Evolutionary conservation across 257 asterid genomes (phyloP).

Genomic region (Plantago major): DNA sequence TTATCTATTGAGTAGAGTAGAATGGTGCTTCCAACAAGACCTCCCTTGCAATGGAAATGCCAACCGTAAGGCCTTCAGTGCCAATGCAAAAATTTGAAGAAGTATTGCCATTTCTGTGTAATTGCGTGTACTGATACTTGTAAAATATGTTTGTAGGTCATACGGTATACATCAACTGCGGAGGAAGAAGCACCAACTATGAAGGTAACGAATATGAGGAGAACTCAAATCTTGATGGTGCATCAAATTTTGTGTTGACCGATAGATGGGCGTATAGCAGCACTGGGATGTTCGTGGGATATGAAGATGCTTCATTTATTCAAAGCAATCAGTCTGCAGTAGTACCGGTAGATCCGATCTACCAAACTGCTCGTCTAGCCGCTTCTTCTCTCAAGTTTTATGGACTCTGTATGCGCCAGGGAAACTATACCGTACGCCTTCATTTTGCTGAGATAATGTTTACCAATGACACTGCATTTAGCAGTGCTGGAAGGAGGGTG

Average conservation of each 20-base stretch:
- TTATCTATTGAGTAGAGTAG: slow-evolving; percentile 23
- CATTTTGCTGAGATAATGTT: slow-evolving; percentile 85
- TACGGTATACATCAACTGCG: slow-evolving; percentile 74
- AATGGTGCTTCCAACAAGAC: slow-evolving; percentile 72
- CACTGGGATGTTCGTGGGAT: slow-evolving; percentile 49
- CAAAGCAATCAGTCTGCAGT: slow-evolving; percentile 29
- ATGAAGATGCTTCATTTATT: not conserved
- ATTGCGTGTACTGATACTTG: slow-evolving; percentile 14
- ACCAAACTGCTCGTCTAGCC: slow-evolving; percentile 71
- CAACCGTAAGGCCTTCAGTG: slow-evolving; percentile 33
- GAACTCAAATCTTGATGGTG: slow-evolving; percentile 44
- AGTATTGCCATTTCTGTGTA: too few relatives aligned
- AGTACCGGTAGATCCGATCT: slow-evolving; percentile 32
- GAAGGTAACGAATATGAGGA: slow-evolving; percentile 57
- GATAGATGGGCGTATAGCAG: slow-evolving; percentile 82
- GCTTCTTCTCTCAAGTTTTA: slow-evolving; percentile 71
- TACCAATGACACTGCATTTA: slow-evolving; percentile 42
- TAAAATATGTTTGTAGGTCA: slow-evolving; percentile 36
- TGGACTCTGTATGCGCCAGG: slow-evolving; percentile 71
- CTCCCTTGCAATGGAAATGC: slow-evolving; percentile 55
- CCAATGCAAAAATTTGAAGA: not conserved
- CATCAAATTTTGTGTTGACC: slow-evolving; percentile 39
- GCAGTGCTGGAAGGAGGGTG: slow-evolving; percentile 71
- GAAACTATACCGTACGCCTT: slow-evolving; percentile 84
- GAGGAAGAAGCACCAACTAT: slow-evolving; percentile 43